A percentile compares a stretch with the other conserved stretches of the same genome.
phyloP scores from a whole-genome alignment of 2,329 filamentous ascomycete genomes.

The Orbilia brochopaga region DNA sequence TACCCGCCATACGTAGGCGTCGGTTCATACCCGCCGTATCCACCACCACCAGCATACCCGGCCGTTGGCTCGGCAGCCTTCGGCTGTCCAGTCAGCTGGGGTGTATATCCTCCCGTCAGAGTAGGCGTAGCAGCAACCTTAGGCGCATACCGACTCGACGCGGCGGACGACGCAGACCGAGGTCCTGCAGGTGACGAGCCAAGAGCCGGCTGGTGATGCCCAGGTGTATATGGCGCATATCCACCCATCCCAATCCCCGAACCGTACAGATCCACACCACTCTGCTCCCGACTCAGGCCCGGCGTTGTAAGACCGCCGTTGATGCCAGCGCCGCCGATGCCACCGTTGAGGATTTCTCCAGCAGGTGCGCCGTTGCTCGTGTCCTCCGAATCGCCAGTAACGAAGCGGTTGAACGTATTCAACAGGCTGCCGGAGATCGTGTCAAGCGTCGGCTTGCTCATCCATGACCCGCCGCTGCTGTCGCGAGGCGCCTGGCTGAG shows the following conservation, averaged over 20 bases:
- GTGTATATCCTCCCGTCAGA: slow-evolving; percentile 56
- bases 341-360: slow-evolving; percentile 56
- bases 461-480: slow-evolving; percentile 74
- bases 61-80: slow-evolving; percentile 57
- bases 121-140: slow-evolving; percentile 27
- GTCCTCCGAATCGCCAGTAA: slow-evolving; percentile 78
- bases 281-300: slow-evolving; percentile 75
- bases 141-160: slow-evolving; percentile 41
- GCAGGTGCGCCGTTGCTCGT: slow-evolving; percentile 57
- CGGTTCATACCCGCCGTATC: slow-evolving; percentile 65
- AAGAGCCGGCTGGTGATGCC: slow-evolving; percentile 28
- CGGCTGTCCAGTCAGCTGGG: slow-evolving; percentile 56
- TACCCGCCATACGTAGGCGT: slow-evolving; percentile 61
- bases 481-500: slow-evolving; percentile 86
- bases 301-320: slow-evolving; percentile 85
- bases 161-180: slow-evolving; percentile 48
- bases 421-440: slow-evolving; percentile 91
- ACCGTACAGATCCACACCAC: slow-evolving; percentile 76
- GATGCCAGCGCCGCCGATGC: slow-evolving; percentile 65
- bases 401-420: slow-evolving; percentile 94
- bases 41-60: slow-evolving; percentile 27
- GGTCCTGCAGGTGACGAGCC: slow-evolving; percentile 46
- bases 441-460: slow-evolving; percentile 92
- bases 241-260: slow-evolving; percentile 46
- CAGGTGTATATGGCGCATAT: slow-evolving; percentile 34